Base-by-base conservation (phyloP, 129 eudicot genomes). In the Flaveria brownii region DNA sequence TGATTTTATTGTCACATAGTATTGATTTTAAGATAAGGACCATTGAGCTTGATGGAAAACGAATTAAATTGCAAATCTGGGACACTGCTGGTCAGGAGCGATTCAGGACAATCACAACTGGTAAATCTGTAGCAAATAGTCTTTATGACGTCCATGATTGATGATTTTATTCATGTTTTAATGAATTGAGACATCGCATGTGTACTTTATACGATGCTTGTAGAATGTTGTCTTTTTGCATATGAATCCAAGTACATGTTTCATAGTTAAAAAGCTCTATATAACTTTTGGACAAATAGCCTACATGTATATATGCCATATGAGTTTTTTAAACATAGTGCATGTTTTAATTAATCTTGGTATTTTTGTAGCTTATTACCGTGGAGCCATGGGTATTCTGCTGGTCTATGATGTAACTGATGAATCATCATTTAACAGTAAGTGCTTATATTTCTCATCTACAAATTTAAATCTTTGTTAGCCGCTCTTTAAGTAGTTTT, bases 81-180 rank as follows among this genome's bases (percentile, higher is more conserved):
- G 99, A 94, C 81, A 94, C 99, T 66, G 97, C 99, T 80, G 99
- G 99, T 12, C 97, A 94, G 77, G 99, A 94, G 68, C 93, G 99
- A 39, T 93, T 93, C 82, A 79, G 98, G 80, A 93, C 98, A 73
- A 93, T 93, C 79, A 93, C 97, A 22, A 91, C 99, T 1, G 99
- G 99, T 90, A 79, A 71, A 79, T 55, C 14, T 59, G 41, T 77
- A 66, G 59, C 30, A 42, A 46, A 14, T 50, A 76, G 9, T n/a
- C 39, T 5, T 57, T 55, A 76, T 54, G 49, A n/a, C 25, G 59
- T 54, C 11, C 59, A 68, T 68, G 75, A 36, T 41, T 63, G 46
- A 26, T 28, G 64, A 50, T 50, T 11, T 18, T 50, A 8, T 22
- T 41, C 52, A 73, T 59, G 68, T 9, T 28, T 43, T 68, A 20